A percentile compares a stretch with the other conserved stretches of the same genome.
Conservation (phyloP, 1,139 yeast genomes). For the Scheffersomyces segobiensis region DNA sequence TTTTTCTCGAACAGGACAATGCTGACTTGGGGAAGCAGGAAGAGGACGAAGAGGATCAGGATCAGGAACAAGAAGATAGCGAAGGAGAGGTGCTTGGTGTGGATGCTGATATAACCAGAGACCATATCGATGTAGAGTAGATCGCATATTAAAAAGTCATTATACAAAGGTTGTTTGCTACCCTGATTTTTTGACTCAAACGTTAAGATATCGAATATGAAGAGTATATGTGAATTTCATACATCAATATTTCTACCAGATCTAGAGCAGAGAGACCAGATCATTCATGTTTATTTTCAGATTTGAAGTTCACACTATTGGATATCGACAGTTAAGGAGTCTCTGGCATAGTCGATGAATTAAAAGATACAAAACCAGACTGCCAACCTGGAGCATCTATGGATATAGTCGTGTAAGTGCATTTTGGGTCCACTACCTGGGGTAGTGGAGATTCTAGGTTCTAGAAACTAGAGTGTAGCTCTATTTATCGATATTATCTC, state of each 20-base stretch:
- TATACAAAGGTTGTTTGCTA: not conserved
- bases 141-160: not conserved
- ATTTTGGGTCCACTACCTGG: not conserved
- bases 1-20: constrained; percentile 44
- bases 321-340: not conserved
- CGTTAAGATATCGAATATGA: not conserved
- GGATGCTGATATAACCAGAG: not conserved
- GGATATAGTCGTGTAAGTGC: not conserved
- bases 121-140: not conserved
- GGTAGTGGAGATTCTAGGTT: not conserved
- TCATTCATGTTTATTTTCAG: no score
- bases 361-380: no score
- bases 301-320: not conserved
- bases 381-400: not conserved
- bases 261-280: no score
- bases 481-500: not conserved
- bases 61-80: constrained; percentile 1
- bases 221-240: not conserved
- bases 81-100: not conserved
- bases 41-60: not conserved
- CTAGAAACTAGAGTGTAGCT: not conserved
- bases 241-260: no score
- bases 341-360: not conserved
- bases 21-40: constrained; percentile 1
- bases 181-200: not conserved